Evolutionary conservation across 129 eudicot genomes (phyloP).

Genomic region (Heracleum sosnowskyi): DNA sequence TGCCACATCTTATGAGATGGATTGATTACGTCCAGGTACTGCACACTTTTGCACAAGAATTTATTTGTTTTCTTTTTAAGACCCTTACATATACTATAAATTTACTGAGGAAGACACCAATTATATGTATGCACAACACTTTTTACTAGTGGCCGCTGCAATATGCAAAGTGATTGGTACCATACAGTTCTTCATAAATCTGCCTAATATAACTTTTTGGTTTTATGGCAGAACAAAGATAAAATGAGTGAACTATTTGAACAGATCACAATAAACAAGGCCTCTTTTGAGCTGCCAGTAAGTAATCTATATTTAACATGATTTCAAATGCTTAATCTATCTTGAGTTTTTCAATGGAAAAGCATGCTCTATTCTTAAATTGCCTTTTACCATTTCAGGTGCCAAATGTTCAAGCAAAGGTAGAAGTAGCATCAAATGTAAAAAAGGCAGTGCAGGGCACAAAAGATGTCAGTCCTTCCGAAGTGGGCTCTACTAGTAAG

Average conservation of each 20-base stretch:
- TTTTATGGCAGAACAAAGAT: conserved; percentile 46
- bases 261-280: conserved; percentile 42
- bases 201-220: neutral
- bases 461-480: conserved; percentile 33
- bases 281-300: conserved; percentile 54
- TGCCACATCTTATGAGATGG: conserved; percentile 91
- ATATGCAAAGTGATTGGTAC: neutral
- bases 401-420: conserved; percentile 30
- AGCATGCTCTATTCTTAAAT: neutral
- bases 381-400: conserved; percentile 22
- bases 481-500: conserved; percentile 29
- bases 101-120: neutral
- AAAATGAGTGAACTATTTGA: conserved; percentile 34
- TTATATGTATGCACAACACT: neutral
- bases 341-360: neutral
- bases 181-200: neutral
- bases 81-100: neutral
- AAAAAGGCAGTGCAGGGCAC: conserved; percentile 44
- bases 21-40: conserved; percentile 82
- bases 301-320: conserved; percentile 20
- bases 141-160: neutral
- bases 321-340: neutral
- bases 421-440: conserved; percentile 32
- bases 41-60: neutral
- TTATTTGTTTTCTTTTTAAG: neutral